Evolutionary conservation across 2,329 filamentous ascomycete species (phyloP).

Genomic region (Xylaria sp.): DNA sequence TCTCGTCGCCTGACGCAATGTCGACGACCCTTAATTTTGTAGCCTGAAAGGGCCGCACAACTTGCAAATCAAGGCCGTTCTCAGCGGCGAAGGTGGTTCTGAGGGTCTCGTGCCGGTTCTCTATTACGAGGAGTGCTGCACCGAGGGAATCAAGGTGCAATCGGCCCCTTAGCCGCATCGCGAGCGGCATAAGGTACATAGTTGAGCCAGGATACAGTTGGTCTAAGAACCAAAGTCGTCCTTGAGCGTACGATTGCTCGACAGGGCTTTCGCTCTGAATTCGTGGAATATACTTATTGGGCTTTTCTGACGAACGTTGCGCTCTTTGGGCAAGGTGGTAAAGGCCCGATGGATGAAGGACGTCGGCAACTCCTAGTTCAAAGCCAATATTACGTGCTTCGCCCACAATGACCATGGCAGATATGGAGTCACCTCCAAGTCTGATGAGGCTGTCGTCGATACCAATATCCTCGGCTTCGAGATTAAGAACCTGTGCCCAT

Average conservation of each 20-base stretch:
- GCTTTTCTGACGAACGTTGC: too few relatives aligned
- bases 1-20: background rate
- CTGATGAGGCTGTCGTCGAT: slow-evolving; percentile 30
- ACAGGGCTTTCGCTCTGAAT: background rate
- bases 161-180: background rate
- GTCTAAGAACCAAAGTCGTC: slow-evolving; percentile 12
- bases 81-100: slow-evolving; percentile 1
- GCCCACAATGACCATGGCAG: slow-evolving; percentile 28
- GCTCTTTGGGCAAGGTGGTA: background rate
- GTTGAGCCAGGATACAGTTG: background rate
- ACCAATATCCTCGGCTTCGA: slow-evolving; percentile 13
- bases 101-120: slow-evolving; percentile 7
- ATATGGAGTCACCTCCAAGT: slow-evolving; percentile 37
- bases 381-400: slow-evolving; percentile 1
- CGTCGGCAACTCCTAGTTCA: background rate
- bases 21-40: background rate
- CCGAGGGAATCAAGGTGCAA: background rate
- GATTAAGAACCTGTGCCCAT: slow-evolving; percentile 19
- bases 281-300: background rate
- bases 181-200: slow-evolving; percentile 4
- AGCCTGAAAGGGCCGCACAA: background rate
- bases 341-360: slow-evolving; percentile 2
- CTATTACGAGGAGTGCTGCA: slow-evolving; percentile 1
- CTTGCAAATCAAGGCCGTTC: background rate
- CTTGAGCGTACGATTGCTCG: slow-evolving; percentile 8